Conservation (phyloP, 1,139 yeast genomes). For the Geotrichum candidum region DNA sequence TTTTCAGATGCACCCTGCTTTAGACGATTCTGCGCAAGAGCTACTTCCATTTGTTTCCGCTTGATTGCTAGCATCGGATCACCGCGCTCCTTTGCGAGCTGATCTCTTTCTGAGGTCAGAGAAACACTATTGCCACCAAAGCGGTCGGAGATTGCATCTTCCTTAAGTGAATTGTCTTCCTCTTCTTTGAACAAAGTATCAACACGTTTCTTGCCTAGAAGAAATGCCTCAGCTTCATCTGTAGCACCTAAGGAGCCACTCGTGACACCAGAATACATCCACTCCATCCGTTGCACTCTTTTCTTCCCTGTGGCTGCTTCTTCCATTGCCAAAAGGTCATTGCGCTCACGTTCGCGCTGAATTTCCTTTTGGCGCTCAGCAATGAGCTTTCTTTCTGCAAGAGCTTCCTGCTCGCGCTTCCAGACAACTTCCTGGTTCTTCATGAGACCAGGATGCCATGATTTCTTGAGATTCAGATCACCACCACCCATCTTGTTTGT, state of each 20-base stretch:
- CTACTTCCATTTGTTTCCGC: slow-evolving; percentile 38
- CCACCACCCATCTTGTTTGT: slow-evolving; percentile 35
- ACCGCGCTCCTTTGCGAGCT: slow-evolving; percentile 34
- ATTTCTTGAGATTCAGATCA: slow-evolving; percentile 81
- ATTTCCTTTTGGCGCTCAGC: slow-evolving; percentile 62
- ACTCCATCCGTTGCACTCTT: slow-evolving; percentile 52
- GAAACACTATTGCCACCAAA: slow-evolving; percentile 19
- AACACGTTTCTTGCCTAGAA: slow-evolving; percentile 47
- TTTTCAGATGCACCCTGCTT: slow-evolving; percentile 13
- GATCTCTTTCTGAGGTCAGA: slow-evolving; percentile 25
- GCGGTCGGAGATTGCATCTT: slow-evolving; percentile 20
- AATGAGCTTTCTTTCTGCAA: slow-evolving; percentile 62
- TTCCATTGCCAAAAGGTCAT: slow-evolving; percentile 52
- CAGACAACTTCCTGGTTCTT: slow-evolving; percentile 84
- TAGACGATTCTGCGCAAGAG: slow-evolving; percentile 18
- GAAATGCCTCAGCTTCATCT: slow-evolving; percentile 41
- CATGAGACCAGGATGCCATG: slow-evolving; percentile 90
- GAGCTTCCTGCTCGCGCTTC: slow-evolving; percentile 73
- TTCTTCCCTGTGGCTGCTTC: slow-evolving; percentile 43
- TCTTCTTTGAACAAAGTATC: slow-evolving; percentile 31
- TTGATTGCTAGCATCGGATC: slow-evolving; percentile 54
- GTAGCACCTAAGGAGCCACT: slow-evolving; percentile 23
- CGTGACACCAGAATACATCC: slow-evolving; percentile 72
- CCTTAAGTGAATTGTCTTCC: slow-evolving; percentile 20
- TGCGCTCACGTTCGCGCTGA: slow-evolving; percentile 56